Evolutionary conservation across 2,329 filamentous ascomycete genomes (phyloP).

Genomic region (Coniochaeta hoffmannii): DNA sequence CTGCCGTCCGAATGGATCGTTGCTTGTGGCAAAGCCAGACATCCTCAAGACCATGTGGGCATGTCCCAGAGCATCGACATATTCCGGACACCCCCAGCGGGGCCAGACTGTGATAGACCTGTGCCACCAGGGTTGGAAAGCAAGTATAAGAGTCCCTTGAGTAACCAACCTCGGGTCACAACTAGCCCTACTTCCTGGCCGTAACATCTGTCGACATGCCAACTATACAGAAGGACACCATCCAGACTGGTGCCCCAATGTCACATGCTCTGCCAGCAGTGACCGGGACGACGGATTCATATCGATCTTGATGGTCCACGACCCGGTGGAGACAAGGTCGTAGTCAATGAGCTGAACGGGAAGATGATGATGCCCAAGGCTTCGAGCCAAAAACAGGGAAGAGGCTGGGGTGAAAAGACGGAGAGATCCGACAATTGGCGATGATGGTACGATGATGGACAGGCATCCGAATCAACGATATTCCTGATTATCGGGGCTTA

Average conservation of each 20-base stretch:
- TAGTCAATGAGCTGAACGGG: neutral
- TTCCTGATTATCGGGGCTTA: no score
- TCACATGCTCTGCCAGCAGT: neutral
- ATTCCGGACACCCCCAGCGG: neutral
- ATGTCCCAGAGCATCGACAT: neutral
- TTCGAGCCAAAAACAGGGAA: neutral
- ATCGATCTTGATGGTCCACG: neutral
- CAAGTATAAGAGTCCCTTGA: constrained; percentile 1
- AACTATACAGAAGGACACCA: neutral
- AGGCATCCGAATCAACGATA: no score
- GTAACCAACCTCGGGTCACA: neutral
- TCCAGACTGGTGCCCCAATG: neutral
- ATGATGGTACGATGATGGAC: neutral
- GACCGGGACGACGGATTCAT: neutral
- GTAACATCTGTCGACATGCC: neutral
- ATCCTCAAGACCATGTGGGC: neutral
- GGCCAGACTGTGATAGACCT: neutral
- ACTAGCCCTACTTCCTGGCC: neutral
- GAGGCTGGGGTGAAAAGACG: neutral
- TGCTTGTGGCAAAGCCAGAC: neutral
- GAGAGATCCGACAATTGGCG: neutral
- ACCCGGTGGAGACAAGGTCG: neutral
- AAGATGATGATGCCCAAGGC: neutral
- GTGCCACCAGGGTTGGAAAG: neutral
- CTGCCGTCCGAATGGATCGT: constrained; percentile 1